Conservation (phyloP, 306 rosid species). For the Pyrus communis region DNA sequence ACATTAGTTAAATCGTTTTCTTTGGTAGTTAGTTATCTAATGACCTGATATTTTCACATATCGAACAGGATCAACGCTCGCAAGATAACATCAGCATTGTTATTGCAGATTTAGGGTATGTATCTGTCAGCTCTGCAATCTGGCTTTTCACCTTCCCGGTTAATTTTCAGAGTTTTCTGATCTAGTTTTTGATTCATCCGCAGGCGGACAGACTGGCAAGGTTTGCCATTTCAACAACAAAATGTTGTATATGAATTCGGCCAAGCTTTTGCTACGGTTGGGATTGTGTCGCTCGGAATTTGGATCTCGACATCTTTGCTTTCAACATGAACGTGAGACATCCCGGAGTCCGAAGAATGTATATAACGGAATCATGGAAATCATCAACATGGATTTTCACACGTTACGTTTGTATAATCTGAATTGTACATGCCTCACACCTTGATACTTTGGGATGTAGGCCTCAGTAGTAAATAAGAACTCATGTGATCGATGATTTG, state of each 20-base stretch:
- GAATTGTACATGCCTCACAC: constrained; percentile 37
- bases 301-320: constrained; percentile 63
- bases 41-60: constrained; percentile 4
- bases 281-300: constrained; percentile 65
- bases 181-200: constrained; percentile 11
- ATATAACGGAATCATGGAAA: constrained; percentile 24
- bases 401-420: constrained; percentile 27
- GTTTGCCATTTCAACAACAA: constrained; percentile 39
- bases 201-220: constrained; percentile 68
- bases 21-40: background rate
- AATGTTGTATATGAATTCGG: constrained; percentile 46
- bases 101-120: constrained; percentile 92
- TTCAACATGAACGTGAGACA: constrained; percentile 32
- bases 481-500: background rate
- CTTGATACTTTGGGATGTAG: constrained; percentile 34
- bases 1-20: background rate
- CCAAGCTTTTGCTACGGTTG: constrained; percentile 72
- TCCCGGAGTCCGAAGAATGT: constrained; percentile 26
- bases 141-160: background rate
- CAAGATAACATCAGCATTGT: constrained; percentile 93
- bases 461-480: background rate
- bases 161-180: background rate
- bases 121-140: background rate
- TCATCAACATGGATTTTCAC: constrained; percentile 17
- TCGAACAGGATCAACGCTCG: constrained; percentile 58